A percentile compares a stretch with the other conserved stretches of the same genome.
Conservation (phyloP, 805 yeast species). For the Yamadazyma paraphyllophila region DNA sequence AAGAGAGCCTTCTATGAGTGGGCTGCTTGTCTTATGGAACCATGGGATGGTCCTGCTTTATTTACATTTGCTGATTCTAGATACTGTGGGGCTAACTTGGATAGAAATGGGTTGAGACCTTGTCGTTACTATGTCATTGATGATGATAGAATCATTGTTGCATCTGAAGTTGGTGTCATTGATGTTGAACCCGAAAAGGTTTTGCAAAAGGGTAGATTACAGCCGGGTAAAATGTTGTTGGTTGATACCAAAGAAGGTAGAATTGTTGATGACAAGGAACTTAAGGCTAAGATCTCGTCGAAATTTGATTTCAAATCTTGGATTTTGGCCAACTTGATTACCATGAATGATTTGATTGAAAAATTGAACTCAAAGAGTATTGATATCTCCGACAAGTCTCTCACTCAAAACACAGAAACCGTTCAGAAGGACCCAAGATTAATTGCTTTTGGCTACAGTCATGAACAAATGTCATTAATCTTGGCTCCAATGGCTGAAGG, state of each 20-base stretch:
- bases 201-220: slow-evolving; percentile 87
- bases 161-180: slow-evolving; percentile 97
- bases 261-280: slow-evolving; percentile 88
- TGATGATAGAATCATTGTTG: slow-evolving; percentile 95
- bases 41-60: slow-evolving; percentile 99
- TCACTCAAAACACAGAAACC: slow-evolving; percentile 27
- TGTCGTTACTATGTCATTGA: slow-evolving; percentile 95
- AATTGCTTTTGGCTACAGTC: slow-evolving; percentile 88
- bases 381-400: slow-evolving; percentile 19
- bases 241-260: slow-evolving; percentile 93
- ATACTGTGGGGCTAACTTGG: slow-evolving; percentile 97
- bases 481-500: slow-evolving; percentile 96
- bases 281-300: slow-evolving; percentile 74
- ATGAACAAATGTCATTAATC: slow-evolving; percentile 80
- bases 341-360: slow-evolving; percentile 68
- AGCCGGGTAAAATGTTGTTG: slow-evolving; percentile 93
- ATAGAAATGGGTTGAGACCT: slow-evolving; percentile 96
- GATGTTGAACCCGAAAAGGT: slow-evolving; percentile 81
- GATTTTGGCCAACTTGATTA: slow-evolving; percentile 83
- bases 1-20: slow-evolving; percentile 95
- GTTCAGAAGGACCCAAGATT: slow-evolving; percentile 82
- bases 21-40: slow-evolving; percentile 99
- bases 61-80: slow-evolving; percentile 97
- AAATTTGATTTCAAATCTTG: slow-evolving; percentile 92
- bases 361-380: slow-evolving; percentile 50